A percentile compares a stretch with the other conserved stretches of the same genome.
These are phyloP conservation scores for Fraxinus platypoda DNA, from an alignment of 305 asterid genomes.

Conservation along the genomic window DNA sequence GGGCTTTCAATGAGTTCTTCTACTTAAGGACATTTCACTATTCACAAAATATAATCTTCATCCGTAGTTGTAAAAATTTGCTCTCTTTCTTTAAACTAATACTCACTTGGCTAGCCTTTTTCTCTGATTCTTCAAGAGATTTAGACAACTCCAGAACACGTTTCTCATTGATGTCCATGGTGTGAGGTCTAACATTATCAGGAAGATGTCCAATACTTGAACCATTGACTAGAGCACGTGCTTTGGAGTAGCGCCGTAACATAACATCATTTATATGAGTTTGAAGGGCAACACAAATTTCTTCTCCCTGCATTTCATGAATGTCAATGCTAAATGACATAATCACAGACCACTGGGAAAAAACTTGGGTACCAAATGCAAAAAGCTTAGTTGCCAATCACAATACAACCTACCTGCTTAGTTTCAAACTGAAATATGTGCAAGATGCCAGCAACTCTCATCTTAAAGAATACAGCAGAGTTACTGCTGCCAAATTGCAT, in stretches of 20 bases:
- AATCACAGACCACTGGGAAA: slow-evolving; percentile 4
- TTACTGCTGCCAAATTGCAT: slow-evolving; percentile 99
- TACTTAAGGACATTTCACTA: neutral
- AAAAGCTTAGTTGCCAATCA: neutral
- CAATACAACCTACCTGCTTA: slow-evolving; percentile 61
- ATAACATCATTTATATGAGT: slow-evolving; percentile 97
- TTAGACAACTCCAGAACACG: slow-evolving; percentile 71
- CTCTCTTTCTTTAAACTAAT: slow-evolving; percentile 8
- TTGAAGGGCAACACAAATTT: slow-evolving; percentile 97
- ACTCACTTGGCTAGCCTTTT: slow-evolving; percentile 74
- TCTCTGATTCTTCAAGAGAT: slow-evolving; percentile 85
- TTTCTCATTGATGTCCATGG: slow-evolving; percentile 58
- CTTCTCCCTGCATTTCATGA: slow-evolving; percentile 75
- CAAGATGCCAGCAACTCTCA: slow-evolving; percentile 98
- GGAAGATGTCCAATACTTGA: slow-evolving; percentile 60
- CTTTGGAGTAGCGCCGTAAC: slow-evolving; percentile 93
- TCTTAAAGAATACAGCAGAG: slow-evolving; percentile 95
- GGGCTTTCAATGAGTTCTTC: slow-evolving; percentile 3
- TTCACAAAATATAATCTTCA: neutral
- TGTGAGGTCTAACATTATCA: slow-evolving; percentile 55
- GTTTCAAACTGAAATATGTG: slow-evolving; percentile 98
- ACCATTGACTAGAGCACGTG: slow-evolving; percentile 77
- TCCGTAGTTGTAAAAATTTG: neutral
- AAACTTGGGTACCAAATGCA: slow-evolving; percentile 4
- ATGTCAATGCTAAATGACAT: slow-evolving; percentile 5